Percentiles rank a stretch among this genome's conserved stretches.
These are phyloP conservation scores for Arthrobotrys entomopaga DNA, from an alignment of 2,329 filamentous ascomycete species.

Conservation along the genomic window DNA sequence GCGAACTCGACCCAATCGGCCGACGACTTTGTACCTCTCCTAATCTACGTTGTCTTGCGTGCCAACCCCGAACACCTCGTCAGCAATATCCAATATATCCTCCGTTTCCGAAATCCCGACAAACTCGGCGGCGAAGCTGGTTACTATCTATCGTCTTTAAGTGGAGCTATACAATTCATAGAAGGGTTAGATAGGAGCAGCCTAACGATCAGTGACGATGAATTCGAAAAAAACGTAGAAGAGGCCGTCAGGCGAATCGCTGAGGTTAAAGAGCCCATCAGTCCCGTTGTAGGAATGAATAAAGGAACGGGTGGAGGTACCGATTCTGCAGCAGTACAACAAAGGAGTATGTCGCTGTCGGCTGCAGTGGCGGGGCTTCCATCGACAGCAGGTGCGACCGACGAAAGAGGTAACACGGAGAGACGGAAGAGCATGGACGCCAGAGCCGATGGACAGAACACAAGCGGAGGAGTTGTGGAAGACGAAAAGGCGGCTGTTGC, in stretches of 20 bases:
- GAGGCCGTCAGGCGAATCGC: slow-evolving; percentile 94
- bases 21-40: slow-evolving; percentile 91
- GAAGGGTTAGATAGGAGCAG: slow-evolving; percentile 95
- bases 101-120: slow-evolving; percentile 96
- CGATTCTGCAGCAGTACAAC: slow-evolving; percentile 62
- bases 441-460: slow-evolving; percentile 67
- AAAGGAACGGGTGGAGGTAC: slow-evolving; percentile 18
- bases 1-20: slow-evolving; percentile 93
- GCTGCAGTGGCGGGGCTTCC: slow-evolving; percentile 63
- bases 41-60: slow-evolving; percentile 95
- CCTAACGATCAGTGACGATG: slow-evolving; percentile 90
- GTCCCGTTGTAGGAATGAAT: slow-evolving; percentile 34
- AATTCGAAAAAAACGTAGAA: slow-evolving; percentile 97
- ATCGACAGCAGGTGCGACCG: slow-evolving; percentile 59
- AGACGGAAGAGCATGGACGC: slow-evolving; percentile 58
- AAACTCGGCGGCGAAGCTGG: slow-evolving; percentile 97
- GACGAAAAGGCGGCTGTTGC: slow-evolving; percentile 85
- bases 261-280: slow-evolving; percentile 62
- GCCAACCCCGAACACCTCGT: slow-evolving; percentile 95
- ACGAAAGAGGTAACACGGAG: slow-evolving; percentile 66
- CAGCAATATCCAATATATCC: slow-evolving; percentile 97
- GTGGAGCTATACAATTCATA: slow-evolving; percentile 91
- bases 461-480: slow-evolving; percentile 54
- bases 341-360: slow-evolving; percentile 61
- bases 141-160: slow-evolving; percentile 94